Base-by-base conservation (phyloP, 2,329 filamentous ascomycete genomes). In the Talaromyces sp. region DNA sequence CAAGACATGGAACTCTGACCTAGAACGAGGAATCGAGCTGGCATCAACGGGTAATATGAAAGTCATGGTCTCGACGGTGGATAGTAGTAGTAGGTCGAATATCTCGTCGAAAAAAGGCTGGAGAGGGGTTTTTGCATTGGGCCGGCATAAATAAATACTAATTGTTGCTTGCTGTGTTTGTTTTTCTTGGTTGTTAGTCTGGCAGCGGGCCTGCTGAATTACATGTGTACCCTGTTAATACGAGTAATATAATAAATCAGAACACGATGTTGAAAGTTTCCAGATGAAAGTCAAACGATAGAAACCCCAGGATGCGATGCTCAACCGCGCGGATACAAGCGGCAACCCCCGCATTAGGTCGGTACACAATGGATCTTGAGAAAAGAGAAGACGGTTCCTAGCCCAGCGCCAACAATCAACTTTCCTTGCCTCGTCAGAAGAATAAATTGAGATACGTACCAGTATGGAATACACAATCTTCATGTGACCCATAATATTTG, bases 111-210 rank as follows among this genome's bases (percentile, higher is more conserved):
- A 27, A 35, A 58, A 21, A 14, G 48, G 48, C 12, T 61, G 61
- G 61, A 43, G 61, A 6, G 53, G 53, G 9, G 12, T 60, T 27
- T 61, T 62, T 59, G 56, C 54, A 53, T 62, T 62, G 50, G 54
- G 61, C 14, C 54, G 58, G 17, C 29, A 35, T 43, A 51, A 12
- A 50, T 48, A 27, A 11, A 46, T 11, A 21, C 3, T 46, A 21
- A 11, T 24, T 24, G 19, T 24, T 24, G 11, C 9, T 19, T 12
- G 3, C 19, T 46, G 11, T 19, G 7, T 43, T 17, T 43, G 2
- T 24, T 19, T 24, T 46, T 24, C 19, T 17, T 43, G n/a, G 10
- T 46, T 24, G 21, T 14, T 8, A 46, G 19, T 38, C 26, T 14
- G 27, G n/a, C 46, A 38, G 19, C 51, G 5, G 26, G 50, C 9